Percentiles rank a stretch among this genome's conserved stretches.
These are phyloP conservation scores for Cephalotrichum gorgonifer DNA, from an alignment of 2,329 filamentous ascomycete genomes.

Conservation along the genomic window DNA sequence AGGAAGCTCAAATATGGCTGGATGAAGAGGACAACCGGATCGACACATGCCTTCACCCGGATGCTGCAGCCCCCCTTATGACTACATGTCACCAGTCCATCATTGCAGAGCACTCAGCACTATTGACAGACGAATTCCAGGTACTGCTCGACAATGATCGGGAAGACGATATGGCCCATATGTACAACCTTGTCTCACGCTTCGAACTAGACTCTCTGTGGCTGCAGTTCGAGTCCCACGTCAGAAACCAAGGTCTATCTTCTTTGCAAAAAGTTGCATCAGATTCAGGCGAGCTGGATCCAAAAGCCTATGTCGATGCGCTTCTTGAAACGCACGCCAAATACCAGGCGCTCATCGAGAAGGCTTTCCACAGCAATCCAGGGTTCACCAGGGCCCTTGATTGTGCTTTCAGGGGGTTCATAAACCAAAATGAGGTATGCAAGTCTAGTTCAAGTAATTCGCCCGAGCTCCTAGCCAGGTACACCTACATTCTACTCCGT, in stretches of 20 bases:
- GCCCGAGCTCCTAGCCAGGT: constrained; percentile 88
- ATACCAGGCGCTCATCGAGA: constrained; percentile 83
- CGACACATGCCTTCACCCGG: constrained; percentile 78
- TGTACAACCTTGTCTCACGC: constrained; percentile 85
- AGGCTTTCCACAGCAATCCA: constrained; percentile 87
- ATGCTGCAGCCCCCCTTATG: constrained; percentile 77
- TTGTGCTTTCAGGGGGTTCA: constrained; percentile 95
- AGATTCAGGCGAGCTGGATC: constrained; percentile 82
- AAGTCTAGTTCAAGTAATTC: constrained; percentile 89
- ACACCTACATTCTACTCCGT: constrained; percentile 83
- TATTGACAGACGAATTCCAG: constrained; percentile 95
- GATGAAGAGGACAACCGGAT: constrained; percentile 93
- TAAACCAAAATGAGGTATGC: constrained; percentile 95
- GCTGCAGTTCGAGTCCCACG: constrained; percentile 81
- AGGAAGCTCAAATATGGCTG: constrained; percentile 86
- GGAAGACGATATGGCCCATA: constrained; percentile 88
- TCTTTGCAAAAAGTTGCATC: constrained; percentile 86
- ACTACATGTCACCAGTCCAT: constrained; percentile 81
- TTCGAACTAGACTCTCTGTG: constrained; percentile 89
- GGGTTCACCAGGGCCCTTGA: constrained; percentile 95
- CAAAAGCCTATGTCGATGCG: constrained; percentile 93
- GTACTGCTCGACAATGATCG: constrained; percentile 86
- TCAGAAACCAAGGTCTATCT: constrained; percentile 76
- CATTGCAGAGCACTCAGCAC: constrained; percentile 74
- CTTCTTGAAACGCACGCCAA: constrained; percentile 89